Evolutionary conservation across 1,139 yeast species (phyloP).

Genomic region (Taphrina sp.): DNA sequence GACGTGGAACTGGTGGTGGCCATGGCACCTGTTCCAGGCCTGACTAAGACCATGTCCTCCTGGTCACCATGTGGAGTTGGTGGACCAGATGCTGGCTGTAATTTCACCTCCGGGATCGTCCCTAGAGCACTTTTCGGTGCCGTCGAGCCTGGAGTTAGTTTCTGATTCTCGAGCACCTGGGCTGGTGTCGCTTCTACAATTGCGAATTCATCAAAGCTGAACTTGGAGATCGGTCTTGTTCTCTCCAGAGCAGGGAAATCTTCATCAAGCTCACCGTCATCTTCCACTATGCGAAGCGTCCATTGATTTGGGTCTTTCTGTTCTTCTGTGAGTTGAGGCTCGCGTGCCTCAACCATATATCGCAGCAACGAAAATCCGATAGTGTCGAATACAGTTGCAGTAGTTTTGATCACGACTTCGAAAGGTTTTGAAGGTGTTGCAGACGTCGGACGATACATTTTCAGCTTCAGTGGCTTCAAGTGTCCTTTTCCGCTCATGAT

Average conservation of each 20-base stretch:
- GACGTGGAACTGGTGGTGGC: neutral
- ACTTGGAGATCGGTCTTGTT: constrained; percentile 47
- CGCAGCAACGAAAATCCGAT: constrained; percentile 48
- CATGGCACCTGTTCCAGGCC: neutral
- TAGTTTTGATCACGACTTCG: constrained; percentile 46
- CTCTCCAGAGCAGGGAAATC: constrained; percentile 52
- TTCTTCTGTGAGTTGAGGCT: constrained; percentile 43
- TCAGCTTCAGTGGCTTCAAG: constrained; percentile 44
- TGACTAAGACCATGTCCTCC: neutral
- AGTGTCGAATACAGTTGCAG: constrained; percentile 47
- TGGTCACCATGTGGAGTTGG: constrained; percentile 7
- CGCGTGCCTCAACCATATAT: constrained; percentile 42
- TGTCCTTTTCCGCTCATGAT: constrained; percentile 47
- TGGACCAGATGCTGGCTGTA: constrained; percentile 7
- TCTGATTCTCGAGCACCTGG: constrained; percentile 7
- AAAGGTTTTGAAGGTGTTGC: constrained; percentile 43
- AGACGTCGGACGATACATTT: constrained; percentile 47
- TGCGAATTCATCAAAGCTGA: constrained; percentile 51
- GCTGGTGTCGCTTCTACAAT: constrained; percentile 45
- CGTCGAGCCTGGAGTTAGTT: constrained; percentile 3
- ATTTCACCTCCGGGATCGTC: constrained; percentile 1
- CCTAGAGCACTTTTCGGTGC: constrained; percentile 1
- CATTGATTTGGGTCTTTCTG: constrained; percentile 46
- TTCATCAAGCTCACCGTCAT: constrained; percentile 51
- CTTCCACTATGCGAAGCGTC: constrained; percentile 50